Evolutionary conservation across 1,284 basidiomycete genomes (phyloP), one percentile per base, ranked within the genome.

Genomic region (Austroboletus rostrupii): DNA sequence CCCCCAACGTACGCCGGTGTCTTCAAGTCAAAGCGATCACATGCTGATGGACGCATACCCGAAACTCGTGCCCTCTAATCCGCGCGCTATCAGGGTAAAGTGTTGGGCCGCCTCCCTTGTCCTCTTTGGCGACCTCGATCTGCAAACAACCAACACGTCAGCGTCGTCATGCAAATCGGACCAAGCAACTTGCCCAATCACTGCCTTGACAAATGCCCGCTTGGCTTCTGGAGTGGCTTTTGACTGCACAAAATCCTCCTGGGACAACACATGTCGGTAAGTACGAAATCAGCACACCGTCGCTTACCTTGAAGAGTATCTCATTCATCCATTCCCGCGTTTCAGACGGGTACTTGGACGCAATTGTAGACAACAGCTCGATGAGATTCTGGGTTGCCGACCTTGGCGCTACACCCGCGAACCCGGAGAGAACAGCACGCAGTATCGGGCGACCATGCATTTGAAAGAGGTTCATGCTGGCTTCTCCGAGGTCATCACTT

Each of bases 331-430:
- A 95, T 16, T 56, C 70, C 63, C 70, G 75, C 66, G 75, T 80
- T 60, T 78, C 79, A 36, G 68, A 70, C 13, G 74, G 77, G 56
- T 76, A 73, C 37, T 86, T 75, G 10, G 74, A 75, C 31, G 83
- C 72, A 36, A 93, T 66, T 26, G 76, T 79, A 5, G 84, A 81
- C 39, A 95, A 70, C 31, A 94, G 68, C 58, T 93, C 91, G 7
- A 90, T 86, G 21, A 94, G 72, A 62, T 95, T 94, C 11, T 81
- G 85, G 9, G 87, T 83, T n/a, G 82, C 84, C 21, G 88, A 90
- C 49, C 91, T 74, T 0, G 92, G 92, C 2, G 91, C 87, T 11
- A 86, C 77, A 11, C 86, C 83, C 1, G 88, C 91, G 38, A 94
- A 89, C 16, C 87, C 91, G 48, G 77, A 75, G 7, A 95, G 65